Evolutionary conservation across 2,329 filamentous ascomycete species (phyloP).

Genomic region (Alternaria gansuensis): DNA sequence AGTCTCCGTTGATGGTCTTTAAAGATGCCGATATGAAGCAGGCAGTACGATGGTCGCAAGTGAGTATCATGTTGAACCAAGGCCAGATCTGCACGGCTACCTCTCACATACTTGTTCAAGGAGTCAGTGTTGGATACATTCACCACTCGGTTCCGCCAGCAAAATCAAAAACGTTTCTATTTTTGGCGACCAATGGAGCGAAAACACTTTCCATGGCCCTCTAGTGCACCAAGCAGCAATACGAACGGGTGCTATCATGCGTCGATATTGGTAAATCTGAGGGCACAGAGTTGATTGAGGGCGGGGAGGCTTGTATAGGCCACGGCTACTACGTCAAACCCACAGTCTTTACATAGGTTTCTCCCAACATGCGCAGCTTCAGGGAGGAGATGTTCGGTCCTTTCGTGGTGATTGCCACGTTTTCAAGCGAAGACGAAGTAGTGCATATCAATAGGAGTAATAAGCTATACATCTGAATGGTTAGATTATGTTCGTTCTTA

Average conservation of each 20-base stretch:
- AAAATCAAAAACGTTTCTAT: conserved; percentile 12
- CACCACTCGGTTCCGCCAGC: conserved; percentile 46
- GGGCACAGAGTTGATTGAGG: conserved; percentile 60
- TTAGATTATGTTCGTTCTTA: background rate
- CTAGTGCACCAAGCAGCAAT: conserved; percentile 57
- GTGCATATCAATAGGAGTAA: conserved; percentile 15
- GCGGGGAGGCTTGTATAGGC: conserved; percentile 52
- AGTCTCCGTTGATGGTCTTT: conserved; percentile 64
- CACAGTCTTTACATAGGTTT: conserved; percentile 34
- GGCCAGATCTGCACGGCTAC: conserved; percentile 67
- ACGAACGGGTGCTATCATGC: conserved; percentile 55
- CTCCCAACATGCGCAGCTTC: conserved; percentile 9
- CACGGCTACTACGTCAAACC: conserved; percentile 65
- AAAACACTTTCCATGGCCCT: conserved; percentile 56
- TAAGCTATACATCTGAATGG: conserved; percentile 8
- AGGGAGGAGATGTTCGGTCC: conserved; percentile 19
- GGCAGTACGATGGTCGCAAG: conserved; percentile 70
- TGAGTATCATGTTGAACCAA: conserved; percentile 64
- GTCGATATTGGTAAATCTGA: conserved; percentile 57
- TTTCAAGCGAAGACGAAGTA: conserved; percentile 16
- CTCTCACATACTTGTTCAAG: conserved; percentile 64
- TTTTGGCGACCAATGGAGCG: conserved; percentile 53
- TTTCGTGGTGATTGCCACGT: conserved; percentile 14
- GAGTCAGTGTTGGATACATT: conserved; percentile 68
- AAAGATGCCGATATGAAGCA: conserved; percentile 64